Base-by-base conservation (phyloP, 2,329 filamentous ascomycete species). In the Blumeriella jaapii region DNA sequence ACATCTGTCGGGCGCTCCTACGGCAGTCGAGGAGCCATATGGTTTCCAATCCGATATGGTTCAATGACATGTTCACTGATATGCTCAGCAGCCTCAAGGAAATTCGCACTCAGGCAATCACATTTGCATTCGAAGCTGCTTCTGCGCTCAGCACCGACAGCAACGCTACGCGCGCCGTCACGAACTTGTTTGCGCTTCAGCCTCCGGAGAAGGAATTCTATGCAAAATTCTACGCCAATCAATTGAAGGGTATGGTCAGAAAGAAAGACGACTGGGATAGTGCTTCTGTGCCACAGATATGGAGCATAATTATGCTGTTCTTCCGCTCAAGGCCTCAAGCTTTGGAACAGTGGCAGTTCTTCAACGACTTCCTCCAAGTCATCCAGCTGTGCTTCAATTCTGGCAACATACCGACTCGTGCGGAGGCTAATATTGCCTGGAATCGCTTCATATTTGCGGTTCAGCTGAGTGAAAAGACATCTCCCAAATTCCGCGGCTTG, bases 311-410 rank as follows among this genome's bases (percentile, higher is more conserved):
- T 2, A 74, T 89, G 5, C 67, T 94, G 2, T 74, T 94, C 36
- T 64, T 95, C 30, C 75, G 81, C 34, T 64, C 59, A 42, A 60
- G 74, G 60, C 58, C 75, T 56, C 45, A 66, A 64, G 52, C 74
- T 63, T 45, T 77, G 55, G 61, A 71, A 16, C 57, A 62, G 23
- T 96, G 89, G 82, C 67, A 78, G 19, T 73, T 81, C 51, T 75
- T 85, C 43, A 70, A 67, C 17, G 66, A 71, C 5, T 95, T 85
- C 82, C 64, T 95, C 6, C 68, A 70, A 19, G 68, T 94, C 7
- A 78, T 93, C 12, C 81, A 94, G 50, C 69, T 68, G 42, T 91
- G 84, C 51, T 85, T 96, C 59, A 93, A 93, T 53, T 80, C 75
- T 47, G 71, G 71, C 34, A 84, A 94, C 44, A 61, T 68, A 3